Percentiles rank a stretch among this genome's conserved stretches.
Evolutionary conservation across 108 stramenopile species (phyloP).

Genomic region (Nitzschia putrida): DNA sequence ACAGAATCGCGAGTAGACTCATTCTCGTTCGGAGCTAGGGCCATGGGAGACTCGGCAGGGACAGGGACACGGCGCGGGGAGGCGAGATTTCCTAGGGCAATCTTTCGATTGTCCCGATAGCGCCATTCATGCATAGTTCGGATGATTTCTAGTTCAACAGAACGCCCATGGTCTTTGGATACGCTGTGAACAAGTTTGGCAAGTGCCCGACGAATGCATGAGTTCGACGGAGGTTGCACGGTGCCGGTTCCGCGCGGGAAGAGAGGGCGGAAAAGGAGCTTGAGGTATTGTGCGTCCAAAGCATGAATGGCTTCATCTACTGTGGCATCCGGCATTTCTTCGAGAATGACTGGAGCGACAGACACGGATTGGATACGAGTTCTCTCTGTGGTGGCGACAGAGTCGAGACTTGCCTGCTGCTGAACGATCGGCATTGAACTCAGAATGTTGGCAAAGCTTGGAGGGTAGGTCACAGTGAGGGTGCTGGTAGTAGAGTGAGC

Average conservation of each 20-base stretch:
- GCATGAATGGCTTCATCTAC: slow-evolving; percentile 36
- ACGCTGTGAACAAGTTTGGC: slow-evolving; percentile 29
- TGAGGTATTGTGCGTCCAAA: slow-evolving; percentile 39
- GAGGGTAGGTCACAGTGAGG: slow-evolving; percentile 30
- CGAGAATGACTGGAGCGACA: slow-evolving; percentile 14
- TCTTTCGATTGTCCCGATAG: slow-evolving; percentile 25
- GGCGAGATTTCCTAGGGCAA: slow-evolving; percentile 8
- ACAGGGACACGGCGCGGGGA: not conserved
- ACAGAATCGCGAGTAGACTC: slow-evolving; percentile 20
- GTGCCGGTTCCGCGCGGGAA: slow-evolving; percentile 48
- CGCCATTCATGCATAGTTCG: slow-evolving; percentile 51
- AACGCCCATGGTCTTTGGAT: slow-evolving; percentile 22
- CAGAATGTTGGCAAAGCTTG: slow-evolving; percentile 28
- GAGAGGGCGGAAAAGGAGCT: slow-evolving; percentile 49
- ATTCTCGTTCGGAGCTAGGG: not conserved
- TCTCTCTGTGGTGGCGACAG: slow-evolving; percentile 27
- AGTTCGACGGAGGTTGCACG: slow-evolving; percentile 35
- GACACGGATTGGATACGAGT: slow-evolving; percentile 22
- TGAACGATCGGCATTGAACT: slow-evolving; percentile 20
- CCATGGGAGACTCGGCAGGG: slow-evolving; percentile 1
- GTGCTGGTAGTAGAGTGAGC: not conserved
- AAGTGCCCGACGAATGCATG: slow-evolving; percentile 38
- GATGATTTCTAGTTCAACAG: slow-evolving; percentile 50
- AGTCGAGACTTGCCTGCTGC: slow-evolving; percentile 31
- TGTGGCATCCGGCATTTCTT: slow-evolving; percentile 24